phyloP scores from a whole-genome alignment of 2,329 filamentous ascomycete genomes.

The Cladorrhinum sp. region DNA sequence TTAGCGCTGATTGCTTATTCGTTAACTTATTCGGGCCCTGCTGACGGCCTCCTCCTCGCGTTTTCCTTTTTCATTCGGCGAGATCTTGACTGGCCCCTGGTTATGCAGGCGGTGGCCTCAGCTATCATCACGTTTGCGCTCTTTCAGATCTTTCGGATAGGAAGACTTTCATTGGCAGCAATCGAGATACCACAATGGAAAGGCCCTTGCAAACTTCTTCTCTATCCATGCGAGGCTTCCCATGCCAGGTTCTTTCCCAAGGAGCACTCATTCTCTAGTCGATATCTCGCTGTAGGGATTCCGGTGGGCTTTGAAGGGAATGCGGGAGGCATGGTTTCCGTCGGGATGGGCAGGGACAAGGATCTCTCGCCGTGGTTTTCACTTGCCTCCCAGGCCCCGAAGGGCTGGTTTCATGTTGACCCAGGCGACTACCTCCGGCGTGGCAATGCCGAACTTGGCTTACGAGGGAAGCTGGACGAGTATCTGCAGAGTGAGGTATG shows the following conservation, averaged over 20 bases:
- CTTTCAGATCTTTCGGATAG: constrained; percentile 6
- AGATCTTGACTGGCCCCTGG: not conserved
- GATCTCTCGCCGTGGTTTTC: constrained; percentile 33
- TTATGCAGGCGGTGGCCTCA: not conserved
- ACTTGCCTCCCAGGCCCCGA: constrained; percentile 23
- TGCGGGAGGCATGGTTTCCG: constrained; percentile 55
- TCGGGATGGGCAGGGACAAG: constrained; percentile 29
- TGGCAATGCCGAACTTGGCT: constrained; percentile 47
- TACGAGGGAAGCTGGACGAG: constrained; percentile 60
- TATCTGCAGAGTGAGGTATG: constrained; percentile 58
- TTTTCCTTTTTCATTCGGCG: constrained; percentile 6
- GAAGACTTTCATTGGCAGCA: not conserved
- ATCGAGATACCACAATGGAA: constrained; percentile 16
- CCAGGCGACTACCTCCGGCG: constrained; percentile 60
- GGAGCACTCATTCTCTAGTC: constrained; percentile 66
- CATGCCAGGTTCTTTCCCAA: constrained; percentile 66
- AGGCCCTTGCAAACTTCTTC: constrained; percentile 41
- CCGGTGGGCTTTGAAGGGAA: constrained; percentile 61
- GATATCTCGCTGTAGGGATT: constrained; percentile 67
- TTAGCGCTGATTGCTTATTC: constrained; percentile 7
- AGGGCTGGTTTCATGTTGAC: constrained; percentile 58
- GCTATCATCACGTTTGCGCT: constrained; percentile 10
- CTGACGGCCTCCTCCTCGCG: constrained; percentile 10
- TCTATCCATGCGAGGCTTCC: constrained; percentile 64
- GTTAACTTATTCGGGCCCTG: not conserved